phyloP scores from a whole-genome alignment of 495 filamentous ascomycete genomes.

The Penicillium samsonianum region DNA sequence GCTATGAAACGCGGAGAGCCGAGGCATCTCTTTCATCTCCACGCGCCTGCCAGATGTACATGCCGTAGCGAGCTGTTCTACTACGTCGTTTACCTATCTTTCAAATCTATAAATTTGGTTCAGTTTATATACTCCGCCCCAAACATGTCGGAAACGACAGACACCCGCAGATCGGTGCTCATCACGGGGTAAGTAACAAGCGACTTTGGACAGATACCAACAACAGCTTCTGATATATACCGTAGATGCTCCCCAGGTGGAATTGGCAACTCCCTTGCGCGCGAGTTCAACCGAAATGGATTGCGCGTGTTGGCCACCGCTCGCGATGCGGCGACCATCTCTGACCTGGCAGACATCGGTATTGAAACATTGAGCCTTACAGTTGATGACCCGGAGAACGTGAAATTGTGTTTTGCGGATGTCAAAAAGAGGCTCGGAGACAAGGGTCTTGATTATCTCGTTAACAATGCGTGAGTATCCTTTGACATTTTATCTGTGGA shows the following conservation, averaged over 20 bases:
- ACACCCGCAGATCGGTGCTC: conserved; percentile 44
- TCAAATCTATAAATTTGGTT: not conserved
- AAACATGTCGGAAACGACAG: conserved; percentile 29
- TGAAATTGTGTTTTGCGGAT: conserved; percentile 44
- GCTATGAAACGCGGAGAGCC: not conserved
- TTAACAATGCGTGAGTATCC: conserved; percentile 61
- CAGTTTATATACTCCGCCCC: not conserved
- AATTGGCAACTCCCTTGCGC: conserved; percentile 59
- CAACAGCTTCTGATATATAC: conserved; percentile 8
- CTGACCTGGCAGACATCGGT: conserved; percentile 46
- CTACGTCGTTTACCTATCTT: not conserved
- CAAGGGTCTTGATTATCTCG: conserved; percentile 55
- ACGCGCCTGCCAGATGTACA: not conserved
- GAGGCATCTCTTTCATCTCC: not conserved
- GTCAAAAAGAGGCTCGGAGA: conserved; percentile 45
- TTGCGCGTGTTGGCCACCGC: conserved; percentile 60
- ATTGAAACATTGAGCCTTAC: conserved; percentile 58
- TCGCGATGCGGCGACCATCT: conserved; percentile 48
- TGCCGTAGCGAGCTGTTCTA: not conserved
- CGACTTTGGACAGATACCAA: not conserved
- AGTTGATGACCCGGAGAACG: conserved; percentile 50
- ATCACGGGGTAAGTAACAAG: conserved; percentile 46
- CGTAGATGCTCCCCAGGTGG: conserved; percentile 56
- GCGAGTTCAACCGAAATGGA: conserved; percentile 54
- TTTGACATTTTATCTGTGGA: not conserved